Evolutionary conservation across 768 basidiomycete species (phyloP), one percentile per base, ranked within the genome.

Genomic region (Lactifluus hygrophoroides): DNA sequence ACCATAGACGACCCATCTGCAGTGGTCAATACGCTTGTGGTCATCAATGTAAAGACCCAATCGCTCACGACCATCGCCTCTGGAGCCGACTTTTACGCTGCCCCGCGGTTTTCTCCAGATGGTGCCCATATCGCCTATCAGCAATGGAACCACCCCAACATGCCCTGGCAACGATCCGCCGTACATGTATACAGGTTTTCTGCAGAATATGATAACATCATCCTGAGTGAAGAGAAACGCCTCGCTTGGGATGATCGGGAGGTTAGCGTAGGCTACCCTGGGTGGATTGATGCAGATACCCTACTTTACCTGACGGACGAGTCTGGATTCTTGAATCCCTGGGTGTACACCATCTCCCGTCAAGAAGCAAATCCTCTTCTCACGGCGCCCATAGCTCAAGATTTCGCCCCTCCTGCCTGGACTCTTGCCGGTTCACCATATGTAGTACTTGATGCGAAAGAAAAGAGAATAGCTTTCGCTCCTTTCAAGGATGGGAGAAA

Each of bases 61-160:
- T 69, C 70, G 0, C 67, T 85, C 2, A 68, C 73, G 7, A 69
- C 77, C 5, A 69, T 90, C 40, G 72, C 73, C 2, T 70, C 74
- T 0, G 86, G 84, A 5, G 80, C 81, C 5, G 87, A 90, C 66
- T 91, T 91, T 72, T 92, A 90, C 68, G 76, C 78, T 44, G 69
- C 74, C 1, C 82, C 86, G 0, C 70, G 69, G 27, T 84, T 86
- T 71, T 81, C 81, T 30, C 78, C 82, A 0, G 77, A 83, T 60
- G 87, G 85, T 0, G 72, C 68, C 35, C 74, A 72, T 52, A 64
- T 89, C 17, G 77, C 76, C 1, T 90, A 83, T 82, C 72, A 81
- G 42, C 76, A 84, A 60, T 88, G 86, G 88, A 76, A 69, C 60
- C 85, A 85, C 51, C 84, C 84, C 0, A 77, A 83, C 59, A 83